Conservation (phyloP, 129 eudicot genomes). For the Artemisia annua region DNA sequence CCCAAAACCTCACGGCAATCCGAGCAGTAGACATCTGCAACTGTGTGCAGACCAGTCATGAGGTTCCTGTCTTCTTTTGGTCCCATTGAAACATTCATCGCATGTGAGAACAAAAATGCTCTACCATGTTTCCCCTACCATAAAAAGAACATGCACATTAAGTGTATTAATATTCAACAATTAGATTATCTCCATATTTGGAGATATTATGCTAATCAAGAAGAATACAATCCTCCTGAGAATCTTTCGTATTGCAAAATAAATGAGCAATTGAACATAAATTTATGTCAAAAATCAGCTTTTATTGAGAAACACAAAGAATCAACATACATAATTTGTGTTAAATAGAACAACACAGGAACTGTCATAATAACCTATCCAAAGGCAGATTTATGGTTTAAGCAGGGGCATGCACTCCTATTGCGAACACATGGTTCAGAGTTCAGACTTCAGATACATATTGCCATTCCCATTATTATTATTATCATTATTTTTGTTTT, state of each 20-base stretch:
- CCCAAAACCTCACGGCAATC: slow-evolving; percentile 82
- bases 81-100: slow-evolving; percentile 67
- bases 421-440: no score
- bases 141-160: slow-evolving; percentile 8
- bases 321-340: not conserved
- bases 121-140: slow-evolving; percentile 70
- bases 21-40: slow-evolving; percentile 73
- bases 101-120: slow-evolving; percentile 85
- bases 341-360: no score
- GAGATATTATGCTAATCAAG: not conserved
- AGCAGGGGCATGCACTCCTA: no score
- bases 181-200: slow-evolving; percentile 4
- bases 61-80: slow-evolving; percentile 74
- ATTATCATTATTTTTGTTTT: no score
- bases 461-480: no score
- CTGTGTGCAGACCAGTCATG: slow-evolving; percentile 90
- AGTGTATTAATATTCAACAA: not conserved
- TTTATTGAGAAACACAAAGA: not conserved
- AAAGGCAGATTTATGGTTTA: no score
- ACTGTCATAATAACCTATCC: no score
- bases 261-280: slow-evolving; percentile 10
- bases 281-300: slow-evolving; percentile 13
- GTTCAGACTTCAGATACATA: no score
- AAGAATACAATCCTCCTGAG: slow-evolving; percentile 3
- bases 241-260: slow-evolving; percentile 14